Conservation (phyloP, 2,329 filamentous ascomycete genomes). For the Bisporella sp. region DNA sequence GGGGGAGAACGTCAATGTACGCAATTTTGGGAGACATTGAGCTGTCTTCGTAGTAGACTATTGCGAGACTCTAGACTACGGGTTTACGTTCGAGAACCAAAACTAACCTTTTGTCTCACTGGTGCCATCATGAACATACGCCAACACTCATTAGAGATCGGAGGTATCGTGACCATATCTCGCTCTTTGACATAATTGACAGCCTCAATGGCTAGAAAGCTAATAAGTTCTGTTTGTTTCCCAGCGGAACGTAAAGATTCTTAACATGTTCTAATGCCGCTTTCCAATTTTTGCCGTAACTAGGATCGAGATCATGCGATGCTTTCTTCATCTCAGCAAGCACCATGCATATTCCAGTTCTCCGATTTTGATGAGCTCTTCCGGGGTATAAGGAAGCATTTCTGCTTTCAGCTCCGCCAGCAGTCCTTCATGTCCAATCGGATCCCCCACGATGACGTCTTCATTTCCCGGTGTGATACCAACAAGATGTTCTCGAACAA, state of each 20-base stretch:
- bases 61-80: too few species aligned
- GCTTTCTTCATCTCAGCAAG: slow-evolving; percentile 46
- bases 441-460: slow-evolving; percentile 47
- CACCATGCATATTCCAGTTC: slow-evolving; percentile 48
- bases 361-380: slow-evolving; percentile 46
- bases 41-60: too few species aligned
- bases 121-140: slow-evolving; percentile 51
- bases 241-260: slow-evolving; percentile 39
- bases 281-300: slow-evolving; percentile 42
- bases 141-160: slow-evolving; percentile 35
- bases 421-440: slow-evolving; percentile 45
- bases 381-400: slow-evolving; percentile 51
- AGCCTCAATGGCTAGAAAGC: slow-evolving; percentile 43
- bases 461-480: slow-evolving; percentile 36
- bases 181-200: slow-evolving; percentile 41
- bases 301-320: slow-evolving; percentile 34
- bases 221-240: slow-evolving; percentile 45
- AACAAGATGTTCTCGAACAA: slow-evolving; percentile 36
- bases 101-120: slow-evolving; percentile 38
- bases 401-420: slow-evolving; percentile 46
- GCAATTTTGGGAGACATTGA: too few species aligned
- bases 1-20: too few species aligned
- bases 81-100: too few species aligned
- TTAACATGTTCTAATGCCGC: slow-evolving; percentile 50
- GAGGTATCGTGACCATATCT: too few species aligned